These are phyloP conservation scores for Rhododendron molle DNA, from an alignment of 148 eudicot genomes.

Conservation along the genomic window DNA sequence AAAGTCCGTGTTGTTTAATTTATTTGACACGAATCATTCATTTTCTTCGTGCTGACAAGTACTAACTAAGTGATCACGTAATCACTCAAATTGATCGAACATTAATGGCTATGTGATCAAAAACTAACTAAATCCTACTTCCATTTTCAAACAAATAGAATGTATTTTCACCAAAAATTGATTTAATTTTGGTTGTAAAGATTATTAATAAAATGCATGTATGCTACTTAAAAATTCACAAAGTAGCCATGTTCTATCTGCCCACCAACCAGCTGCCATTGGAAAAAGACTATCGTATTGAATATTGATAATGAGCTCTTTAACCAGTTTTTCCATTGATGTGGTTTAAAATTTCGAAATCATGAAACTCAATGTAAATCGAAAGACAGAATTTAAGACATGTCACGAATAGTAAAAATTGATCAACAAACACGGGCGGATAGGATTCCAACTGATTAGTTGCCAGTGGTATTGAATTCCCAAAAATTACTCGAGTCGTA, in stretches of 20 bases:
- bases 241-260: not conserved
- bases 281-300: no score
- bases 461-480: not conserved
- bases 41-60: not conserved
- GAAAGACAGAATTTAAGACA: no score
- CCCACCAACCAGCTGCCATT: no score
- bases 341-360: no score
- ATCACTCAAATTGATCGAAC: not conserved
- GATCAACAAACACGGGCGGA: no score
- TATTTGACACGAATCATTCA: no score
- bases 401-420: no score
- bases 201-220: not conserved
- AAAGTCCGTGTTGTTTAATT: no score
- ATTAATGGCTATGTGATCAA: not conserved
- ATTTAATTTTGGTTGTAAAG: not conserved
- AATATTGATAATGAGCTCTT: no score
- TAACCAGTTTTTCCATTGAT: no score
- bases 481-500: no score
- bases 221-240: not conserved
- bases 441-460: not conserved
- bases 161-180: not conserved
- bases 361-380: no score
- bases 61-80: not conserved
- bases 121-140: not conserved
- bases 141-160: not conserved